Evolutionary conservation across 768 basidiomycete genomes (phyloP), one percentile per base, ranked within the genome.

Genomic region (Agrocybe pediades): DNA sequence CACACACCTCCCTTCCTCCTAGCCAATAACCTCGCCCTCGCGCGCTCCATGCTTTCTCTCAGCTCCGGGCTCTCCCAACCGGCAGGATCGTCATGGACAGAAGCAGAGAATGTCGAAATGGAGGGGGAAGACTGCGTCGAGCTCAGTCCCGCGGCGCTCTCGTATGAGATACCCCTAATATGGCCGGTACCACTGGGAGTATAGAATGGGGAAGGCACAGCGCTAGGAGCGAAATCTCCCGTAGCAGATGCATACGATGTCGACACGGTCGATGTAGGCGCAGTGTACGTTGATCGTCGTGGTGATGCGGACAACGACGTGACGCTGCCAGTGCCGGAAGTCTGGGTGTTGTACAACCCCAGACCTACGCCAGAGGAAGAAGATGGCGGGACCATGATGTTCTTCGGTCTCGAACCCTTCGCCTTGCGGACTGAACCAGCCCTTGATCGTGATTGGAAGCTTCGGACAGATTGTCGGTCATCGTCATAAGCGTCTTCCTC

Each of bases 31-130:
- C 71, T 66, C 36, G 78, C 80, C 25, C 89, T 73, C 8, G 89
- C 89, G 7, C 75, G 72, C 68, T 84, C 84, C 89, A 91, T 92
- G 23, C 78, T 80, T 69, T 87, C 85, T 51, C 80, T 76, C 33
- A 92, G 63, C 71, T 87, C 85, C 1, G 83, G 77, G 63, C 86
- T 90, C 66, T 82, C 74, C 79, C 82, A 87, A 8, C 72, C 57
- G 25, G 60, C 62, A 41, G 76, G 71, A 46, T 84, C 82, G 58
- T 86, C 86, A 51, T 55, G 65, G 23, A 67, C 65, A 9, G n/a
- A n/a, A n/a, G 46, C 47, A 48, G 46, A 25, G 33, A 27, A 41
- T 20, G 42, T 44, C 33, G 48, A 50, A 17, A 41, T 36, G 1
- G 59, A 41, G 25, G 56, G 53, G 5, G 60, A 27, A 6, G 51